Percentiles rank a stretch among this genome's conserved stretches.
Conservation (phyloP, 2,329 filamentous ascomycete genomes). For the Diaporthe capsici region DNA sequence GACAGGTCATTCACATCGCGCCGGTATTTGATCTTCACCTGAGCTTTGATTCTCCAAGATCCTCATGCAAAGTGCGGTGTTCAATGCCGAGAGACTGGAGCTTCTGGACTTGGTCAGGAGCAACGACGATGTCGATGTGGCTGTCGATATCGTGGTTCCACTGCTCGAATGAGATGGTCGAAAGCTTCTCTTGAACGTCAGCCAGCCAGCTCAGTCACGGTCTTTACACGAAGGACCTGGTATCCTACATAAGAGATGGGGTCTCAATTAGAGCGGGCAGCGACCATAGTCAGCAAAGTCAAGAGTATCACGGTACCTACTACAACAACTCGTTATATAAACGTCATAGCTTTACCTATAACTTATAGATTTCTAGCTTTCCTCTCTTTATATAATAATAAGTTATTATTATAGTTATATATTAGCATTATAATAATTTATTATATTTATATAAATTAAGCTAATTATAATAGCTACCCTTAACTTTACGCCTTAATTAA, state of each 20-base stretch:
- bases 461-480: no score
- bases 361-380: no score
- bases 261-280: background rate
- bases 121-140: conserved; percentile 8
- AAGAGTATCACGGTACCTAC: no score
- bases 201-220: background rate
- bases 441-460: no score
- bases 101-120: background rate
- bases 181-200: background rate
- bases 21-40: background rate
- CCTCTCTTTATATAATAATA: no score
- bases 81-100: background rate
- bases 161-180: background rate
- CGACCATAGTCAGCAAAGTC: background rate
- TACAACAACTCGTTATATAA: no score
- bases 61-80: background rate
- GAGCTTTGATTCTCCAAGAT: background rate
- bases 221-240: background rate
- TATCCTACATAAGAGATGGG: background rate
- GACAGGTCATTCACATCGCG: conserved; percentile 2
- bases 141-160: background rate
- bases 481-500: no score
- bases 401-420: no score
- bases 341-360: no score
- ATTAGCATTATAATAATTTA: no score